Evolutionary conservation across 1,284 basidiomycete species (phyloP).

Genomic region (Naganishia albida): DNA sequence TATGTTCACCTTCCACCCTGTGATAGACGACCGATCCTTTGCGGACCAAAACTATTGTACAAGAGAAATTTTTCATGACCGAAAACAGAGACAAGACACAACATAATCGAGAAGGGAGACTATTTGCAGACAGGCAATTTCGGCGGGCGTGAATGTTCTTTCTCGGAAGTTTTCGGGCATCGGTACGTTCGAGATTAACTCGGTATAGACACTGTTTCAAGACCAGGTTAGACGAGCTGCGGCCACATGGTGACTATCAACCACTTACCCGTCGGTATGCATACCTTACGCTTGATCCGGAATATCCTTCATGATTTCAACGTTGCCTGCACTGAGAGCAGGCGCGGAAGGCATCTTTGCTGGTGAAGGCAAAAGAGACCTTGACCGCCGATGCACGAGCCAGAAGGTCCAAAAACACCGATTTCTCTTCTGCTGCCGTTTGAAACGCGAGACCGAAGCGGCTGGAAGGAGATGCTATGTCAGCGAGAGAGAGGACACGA

Average conservation of each 20-base stretch:
- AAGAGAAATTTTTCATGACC: conserved; percentile 26
- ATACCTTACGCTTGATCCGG: conserved; percentile 55
- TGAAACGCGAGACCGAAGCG: conserved; percentile 90
- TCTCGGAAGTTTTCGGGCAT: conserved; percentile 82
- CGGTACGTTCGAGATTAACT: conserved; percentile 89
- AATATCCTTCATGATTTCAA: conserved; percentile 62
- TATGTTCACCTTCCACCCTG: too few relatives aligned
- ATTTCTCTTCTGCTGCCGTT: conserved; percentile 72
- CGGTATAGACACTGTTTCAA: conserved; percentile 56
- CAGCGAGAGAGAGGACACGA: background rate
- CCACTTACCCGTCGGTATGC: conserved; percentile 66
- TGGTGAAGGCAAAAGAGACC: conserved; percentile 78
- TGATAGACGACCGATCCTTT: conserved; percentile 12
- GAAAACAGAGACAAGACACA: conserved; percentile 12
- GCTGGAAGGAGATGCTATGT: conserved; percentile 55
- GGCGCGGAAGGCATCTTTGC: conserved; percentile 63
- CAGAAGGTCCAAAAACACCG: conserved; percentile 88
- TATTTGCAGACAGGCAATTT: conserved; percentile 59
- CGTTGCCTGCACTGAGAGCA: conserved; percentile 66
- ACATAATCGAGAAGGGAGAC: conserved; percentile 6
- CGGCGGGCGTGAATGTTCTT: conserved; percentile 89
- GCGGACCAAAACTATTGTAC: conserved; percentile 17
- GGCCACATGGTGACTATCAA: background rate
- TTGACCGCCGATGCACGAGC: conserved; percentile 85
- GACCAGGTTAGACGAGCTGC: background rate